These are phyloP conservation scores for Beauveria caledonica DNA, from an alignment of 2,329 filamentous ascomycete genomes.

Conservation along the genomic window DNA sequence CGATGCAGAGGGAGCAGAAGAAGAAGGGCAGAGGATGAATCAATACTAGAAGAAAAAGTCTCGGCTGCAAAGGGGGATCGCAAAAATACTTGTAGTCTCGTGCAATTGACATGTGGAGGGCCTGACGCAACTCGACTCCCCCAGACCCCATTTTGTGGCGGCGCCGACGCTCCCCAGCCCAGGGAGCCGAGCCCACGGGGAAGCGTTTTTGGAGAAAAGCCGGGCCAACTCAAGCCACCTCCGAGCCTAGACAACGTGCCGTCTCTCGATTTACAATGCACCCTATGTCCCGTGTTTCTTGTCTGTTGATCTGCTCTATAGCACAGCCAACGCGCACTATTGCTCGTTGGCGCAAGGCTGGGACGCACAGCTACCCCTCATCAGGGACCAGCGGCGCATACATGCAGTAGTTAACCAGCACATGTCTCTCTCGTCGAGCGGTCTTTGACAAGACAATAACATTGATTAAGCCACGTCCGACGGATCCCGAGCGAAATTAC, in stretches of 20 bases:
- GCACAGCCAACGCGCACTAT: background rate
- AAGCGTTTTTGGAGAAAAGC: background rate
- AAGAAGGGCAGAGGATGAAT: background rate
- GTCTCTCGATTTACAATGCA: background rate
- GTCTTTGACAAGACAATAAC: too few relatives aligned
- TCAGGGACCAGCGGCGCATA: background rate
- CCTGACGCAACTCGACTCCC: slow-evolving; percentile 9
- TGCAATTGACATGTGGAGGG: slow-evolving; percentile 10
- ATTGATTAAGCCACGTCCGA: background rate
- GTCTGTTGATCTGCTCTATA: background rate
- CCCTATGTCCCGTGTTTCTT: background rate
- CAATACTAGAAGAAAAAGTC: background rate
- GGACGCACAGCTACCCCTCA: slow-evolving; percentile 1
- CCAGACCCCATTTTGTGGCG: slow-evolving; percentile 5
- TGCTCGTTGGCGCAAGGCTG: slow-evolving; percentile 3
- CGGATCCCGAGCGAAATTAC: too few relatives aligned
- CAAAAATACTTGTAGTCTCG: slow-evolving; percentile 11
- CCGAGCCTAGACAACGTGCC: slow-evolving; percentile 1
- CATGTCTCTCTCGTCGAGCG: background rate
- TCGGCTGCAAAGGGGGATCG: slow-evolving; percentile 6
- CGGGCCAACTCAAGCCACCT: background rate
- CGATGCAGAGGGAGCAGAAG: background rate
- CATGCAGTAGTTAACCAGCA: background rate
- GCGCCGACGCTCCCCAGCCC: slow-evolving; percentile 5
- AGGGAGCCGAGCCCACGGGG: background rate